Percentiles rank a stretch among this genome's conserved stretches.
These are phyloP conservation scores for Neophaeococcomyces mojaviensis DNA, from an alignment of 2,329 filamentous ascomycete species.

Conservation along the genomic window DNA sequence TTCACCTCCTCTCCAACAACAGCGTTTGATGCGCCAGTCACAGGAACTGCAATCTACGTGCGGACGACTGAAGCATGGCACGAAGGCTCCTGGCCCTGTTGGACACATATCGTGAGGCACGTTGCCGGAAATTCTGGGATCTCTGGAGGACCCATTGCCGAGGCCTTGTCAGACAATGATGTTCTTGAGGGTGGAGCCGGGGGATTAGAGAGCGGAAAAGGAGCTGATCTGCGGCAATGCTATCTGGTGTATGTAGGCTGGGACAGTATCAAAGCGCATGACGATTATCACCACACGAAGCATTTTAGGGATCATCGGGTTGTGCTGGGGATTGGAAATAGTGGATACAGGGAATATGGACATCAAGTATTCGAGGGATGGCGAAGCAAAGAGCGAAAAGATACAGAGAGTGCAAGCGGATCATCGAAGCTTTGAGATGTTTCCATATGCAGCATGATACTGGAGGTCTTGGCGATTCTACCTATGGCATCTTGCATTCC, in stretches of 20 bases:
- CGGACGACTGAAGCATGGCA: constrained; percentile 18
- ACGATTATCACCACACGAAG: constrained; percentile 30
- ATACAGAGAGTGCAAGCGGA: too few relatives aligned
- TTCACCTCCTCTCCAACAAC: neutral
- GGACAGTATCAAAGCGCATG: constrained; percentile 29
- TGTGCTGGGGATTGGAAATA: constrained; percentile 26
- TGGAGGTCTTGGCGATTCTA: too few relatives aligned
- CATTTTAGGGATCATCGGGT: constrained; percentile 26
- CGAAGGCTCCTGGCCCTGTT: constrained; percentile 24
- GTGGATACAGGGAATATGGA: constrained; percentile 30
- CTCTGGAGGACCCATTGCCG: constrained; percentile 28
- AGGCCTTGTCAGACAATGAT: constrained; percentile 22
- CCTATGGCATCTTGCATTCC: too few relatives aligned
- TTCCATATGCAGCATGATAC: too few relatives aligned
- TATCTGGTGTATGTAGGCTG: constrained; percentile 32
- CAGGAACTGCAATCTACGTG: constrained; percentile 29
- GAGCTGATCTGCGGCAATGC: constrained; percentile 15
- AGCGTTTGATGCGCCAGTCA: constrained; percentile 21
- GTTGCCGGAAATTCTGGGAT: constrained; percentile 29
- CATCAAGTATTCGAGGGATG: constrained; percentile 23
- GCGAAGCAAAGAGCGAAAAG: neutral
- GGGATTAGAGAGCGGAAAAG: neutral
- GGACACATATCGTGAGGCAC: constrained; percentile 23
- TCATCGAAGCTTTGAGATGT: too few relatives aligned
- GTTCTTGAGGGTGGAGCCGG: neutral